Evolutionary conservation across 2,329 filamentous ascomycete species (phyloP).

Genomic region (Aspergillus sp.): DNA sequence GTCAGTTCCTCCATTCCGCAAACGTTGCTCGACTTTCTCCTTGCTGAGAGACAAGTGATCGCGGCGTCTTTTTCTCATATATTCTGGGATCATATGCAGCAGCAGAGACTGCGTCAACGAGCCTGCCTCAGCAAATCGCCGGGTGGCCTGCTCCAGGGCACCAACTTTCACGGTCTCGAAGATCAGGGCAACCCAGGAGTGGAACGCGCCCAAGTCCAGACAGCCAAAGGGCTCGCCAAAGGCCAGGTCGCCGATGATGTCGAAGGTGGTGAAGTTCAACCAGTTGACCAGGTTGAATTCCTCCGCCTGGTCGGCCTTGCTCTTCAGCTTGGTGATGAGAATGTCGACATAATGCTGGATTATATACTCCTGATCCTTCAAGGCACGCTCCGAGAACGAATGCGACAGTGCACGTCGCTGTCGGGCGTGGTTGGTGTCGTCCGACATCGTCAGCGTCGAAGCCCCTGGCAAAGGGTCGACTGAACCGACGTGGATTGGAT

Average conservation of each 20-base stretch:
- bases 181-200: constrained; percentile 7
- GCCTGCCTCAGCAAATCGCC: neutral
- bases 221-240: constrained; percentile 11
- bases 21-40: neutral
- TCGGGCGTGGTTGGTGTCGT: constrained; percentile 17
- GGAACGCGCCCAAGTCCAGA: constrained; percentile 3
- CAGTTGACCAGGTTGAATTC: constrained; percentile 9
- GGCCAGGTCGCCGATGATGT: constrained; percentile 14
- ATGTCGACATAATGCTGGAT: constrained; percentile 20
- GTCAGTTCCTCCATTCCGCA: neutral
- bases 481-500: constrained; percentile 11
- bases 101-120: neutral
- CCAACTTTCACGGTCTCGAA: neutral
- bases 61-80: neutral
- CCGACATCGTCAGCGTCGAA: constrained; percentile 1
- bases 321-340: constrained; percentile 16
- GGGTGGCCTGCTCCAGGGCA: neutral
- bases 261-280: constrained; percentile 16
- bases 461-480: constrained; percentile 12
- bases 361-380: constrained; percentile 25
- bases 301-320: neutral
- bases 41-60: neutral
- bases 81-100: neutral
- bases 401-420: constrained; percentile 19
- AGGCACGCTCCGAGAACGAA: constrained; percentile 22